A percentile compares a stretch with the other conserved stretches of the same genome.
phyloP scores from a whole-genome alignment of 2,329 filamentous ascomycete species.

The Ploettnerulaceae sp. region DNA sequence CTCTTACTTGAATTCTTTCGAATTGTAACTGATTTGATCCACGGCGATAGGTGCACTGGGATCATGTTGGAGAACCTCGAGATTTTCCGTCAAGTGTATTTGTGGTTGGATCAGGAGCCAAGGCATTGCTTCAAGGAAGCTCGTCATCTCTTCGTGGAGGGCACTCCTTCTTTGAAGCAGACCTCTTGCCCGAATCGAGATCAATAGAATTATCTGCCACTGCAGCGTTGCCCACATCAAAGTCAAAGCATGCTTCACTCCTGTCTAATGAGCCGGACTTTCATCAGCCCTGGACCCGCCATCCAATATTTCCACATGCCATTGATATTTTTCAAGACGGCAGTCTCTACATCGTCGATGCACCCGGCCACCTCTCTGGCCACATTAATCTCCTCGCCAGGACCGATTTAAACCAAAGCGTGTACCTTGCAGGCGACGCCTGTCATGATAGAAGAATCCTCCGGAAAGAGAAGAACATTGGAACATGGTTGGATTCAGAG shows the following conservation, averaged over 20 bases:
- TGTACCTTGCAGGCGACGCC: slow-evolving; percentile 49
- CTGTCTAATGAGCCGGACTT: slow-evolving; percentile 19
- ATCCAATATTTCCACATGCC: slow-evolving; percentile 40
- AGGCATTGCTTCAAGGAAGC: slow-evolving; percentile 32
- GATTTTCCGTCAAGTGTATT: slow-evolving; percentile 47
- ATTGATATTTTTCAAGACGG: slow-evolving; percentile 46
- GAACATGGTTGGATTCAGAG: slow-evolving; percentile 40
- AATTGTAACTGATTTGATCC: neutral
- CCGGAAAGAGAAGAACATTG: slow-evolving; percentile 47
- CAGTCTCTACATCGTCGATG: slow-evolving; percentile 43
- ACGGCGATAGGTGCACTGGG: slow-evolving; percentile 41
- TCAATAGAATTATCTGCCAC: slow-evolving; percentile 40
- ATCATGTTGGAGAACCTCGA: slow-evolving; percentile 50
- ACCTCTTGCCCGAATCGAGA: slow-evolving; percentile 38
- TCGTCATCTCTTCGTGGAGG: slow-evolving; percentile 23
- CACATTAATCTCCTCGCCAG: slow-evolving; percentile 47
- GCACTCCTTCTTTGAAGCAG: slow-evolving; percentile 41
- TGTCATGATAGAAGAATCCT: slow-evolving; percentile 49
- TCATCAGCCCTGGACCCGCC: slow-evolving; percentile 37
- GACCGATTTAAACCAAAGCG: slow-evolving; percentile 37
- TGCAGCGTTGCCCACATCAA: neutral
- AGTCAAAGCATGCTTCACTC: neutral
- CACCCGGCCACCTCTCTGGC: slow-evolving; percentile 47
- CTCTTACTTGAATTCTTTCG: neutral
- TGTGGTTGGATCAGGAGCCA: slow-evolving; percentile 45